Base-by-base conservation (phyloP, 495 filamentous ascomycete genomes). In the Daldinia concentrica region DNA sequence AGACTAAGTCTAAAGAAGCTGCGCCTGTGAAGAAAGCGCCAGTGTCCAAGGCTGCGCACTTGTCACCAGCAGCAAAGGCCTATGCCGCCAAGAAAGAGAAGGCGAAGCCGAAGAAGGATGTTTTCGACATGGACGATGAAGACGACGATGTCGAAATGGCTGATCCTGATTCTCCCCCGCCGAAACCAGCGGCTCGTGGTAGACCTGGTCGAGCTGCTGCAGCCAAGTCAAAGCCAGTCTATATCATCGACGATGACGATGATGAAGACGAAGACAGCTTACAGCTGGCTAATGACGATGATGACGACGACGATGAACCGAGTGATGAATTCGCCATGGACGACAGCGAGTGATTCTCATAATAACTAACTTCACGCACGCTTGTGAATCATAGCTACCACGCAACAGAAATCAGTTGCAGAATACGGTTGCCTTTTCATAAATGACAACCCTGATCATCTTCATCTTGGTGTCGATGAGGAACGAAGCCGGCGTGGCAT, bases 51-150 rank as follows among this genome's bases (percentile, higher is more conserved):
- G 65, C 78, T 22, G 74, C 78, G 7, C 69, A 79, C 5, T 81
- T 93, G 15, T 93, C 91, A 11, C 92, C 93, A 0, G 92, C 91
- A 6, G 92, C 92, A 12, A 95, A 95, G 77, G 91, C 90, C 0
- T 95, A 95, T 76, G 91, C 90, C 15, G 86, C 89, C 2, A 94
- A 92, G 82, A 82, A 90, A 57, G 84, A 92, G 81, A 82, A 90
- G 57, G 84, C 85, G 34, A 91, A 91, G 79, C 74, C 83, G 0
- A 81, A 83, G 62, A 83, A 81, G 76, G 72, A 79, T 3, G 58
- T 71, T 5, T 78, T 79, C 59, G 79, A 82, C 43, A 81, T 84
- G 51, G 81, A 85, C 19, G 83, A 82, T 11, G 77, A 79, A 36
- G 78, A 80, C 12, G 77, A 82, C 1, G 79, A 81, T 24, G 17